Conservation (phyloP, 768 basidiomycete genomes). For the Macrolepiota albuminosa region DNA sequence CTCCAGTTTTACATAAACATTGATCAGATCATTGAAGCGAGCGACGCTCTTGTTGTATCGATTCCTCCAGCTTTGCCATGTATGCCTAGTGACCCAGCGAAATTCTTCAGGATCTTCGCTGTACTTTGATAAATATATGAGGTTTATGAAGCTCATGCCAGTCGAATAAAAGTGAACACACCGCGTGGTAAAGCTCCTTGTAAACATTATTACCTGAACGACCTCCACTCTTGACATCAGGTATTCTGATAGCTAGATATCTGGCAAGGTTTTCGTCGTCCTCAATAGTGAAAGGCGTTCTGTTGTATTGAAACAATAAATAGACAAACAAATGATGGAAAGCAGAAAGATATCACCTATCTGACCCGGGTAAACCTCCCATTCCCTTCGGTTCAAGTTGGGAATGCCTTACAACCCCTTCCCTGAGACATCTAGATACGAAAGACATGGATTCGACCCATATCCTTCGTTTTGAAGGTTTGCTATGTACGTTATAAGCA, state of each 20-base stretch:
- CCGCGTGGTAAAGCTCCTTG: conserved; percentile 23
- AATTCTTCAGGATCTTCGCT: conserved; percentile 19
- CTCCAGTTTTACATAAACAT: conserved; percentile 17
- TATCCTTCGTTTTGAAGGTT: conserved; percentile 3
- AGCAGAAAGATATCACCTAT: neutral
- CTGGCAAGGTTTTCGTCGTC: conserved; percentile 35
- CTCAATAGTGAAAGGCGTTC: conserved; percentile 27
- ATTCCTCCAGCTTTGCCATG: conserved; percentile 43
- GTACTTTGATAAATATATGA: conserved; percentile 10
- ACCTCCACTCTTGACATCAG: conserved; percentile 33
- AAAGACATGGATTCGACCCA: conserved; percentile 20
- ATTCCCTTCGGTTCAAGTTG: conserved; percentile 10
- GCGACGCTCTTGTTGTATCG: conserved; percentile 37
- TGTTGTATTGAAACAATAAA: neutral
- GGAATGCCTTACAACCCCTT: conserved; percentile 9
- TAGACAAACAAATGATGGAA: neutral
- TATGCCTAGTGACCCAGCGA: conserved; percentile 38
- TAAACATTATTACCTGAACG: conserved; percentile 33
- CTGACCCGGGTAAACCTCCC: conserved; percentile 12
- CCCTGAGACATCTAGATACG: conserved; percentile 12
- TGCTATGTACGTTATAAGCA: conserved; percentile 15
- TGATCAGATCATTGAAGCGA: conserved; percentile 32
- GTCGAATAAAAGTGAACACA: conserved; percentile 13
- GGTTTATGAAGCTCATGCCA: neutral
- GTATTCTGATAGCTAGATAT: conserved; percentile 32